A percentile compares a stretch with the other conserved stretches of the same genome.
Conservation (phyloP, 2,329 filamentous ascomycete genomes). For the Ophiosphaerella narmari region DNA sequence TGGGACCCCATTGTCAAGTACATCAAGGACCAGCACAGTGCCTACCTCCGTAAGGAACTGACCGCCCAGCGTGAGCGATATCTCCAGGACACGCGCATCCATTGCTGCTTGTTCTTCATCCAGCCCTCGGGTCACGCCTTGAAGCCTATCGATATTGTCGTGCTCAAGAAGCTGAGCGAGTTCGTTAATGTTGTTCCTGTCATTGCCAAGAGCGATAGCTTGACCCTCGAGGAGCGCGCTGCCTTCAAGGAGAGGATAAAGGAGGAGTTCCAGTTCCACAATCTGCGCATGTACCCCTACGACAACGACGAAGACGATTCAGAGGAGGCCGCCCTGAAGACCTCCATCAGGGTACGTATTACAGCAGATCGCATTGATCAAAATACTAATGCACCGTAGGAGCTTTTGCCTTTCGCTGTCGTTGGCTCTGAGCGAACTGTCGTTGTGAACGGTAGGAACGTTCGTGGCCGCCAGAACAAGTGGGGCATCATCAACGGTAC, state of each 20-base stretch:
- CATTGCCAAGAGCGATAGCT: constrained; percentile 95
- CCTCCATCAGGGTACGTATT: constrained; percentile 84
- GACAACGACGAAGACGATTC: constrained; percentile 99
- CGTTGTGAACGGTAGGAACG: constrained; percentile 95
- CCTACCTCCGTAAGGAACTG: constrained; percentile 98
- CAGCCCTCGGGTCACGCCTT: constrained; percentile 97
- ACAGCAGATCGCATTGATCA: neutral
- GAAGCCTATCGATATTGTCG: constrained; percentile 99
- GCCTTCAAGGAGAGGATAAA: constrained; percentile 98
- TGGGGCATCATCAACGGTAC: constrained; percentile 92
- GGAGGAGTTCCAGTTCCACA: constrained; percentile 99
- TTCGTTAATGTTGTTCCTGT: constrained; percentile 99
- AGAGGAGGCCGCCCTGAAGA: constrained; percentile 91
- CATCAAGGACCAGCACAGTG: constrained; percentile 99
- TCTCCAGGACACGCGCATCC: constrained; percentile 98
- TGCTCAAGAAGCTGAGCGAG: constrained; percentile 98
- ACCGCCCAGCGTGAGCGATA: constrained; percentile 98
- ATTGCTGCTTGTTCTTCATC: constrained; percentile 99
- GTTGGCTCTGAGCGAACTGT: constrained; percentile 98
- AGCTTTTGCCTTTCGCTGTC: constrained; percentile 94
- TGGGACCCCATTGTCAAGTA: constrained; percentile 99
- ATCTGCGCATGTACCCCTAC: constrained; percentile 99
- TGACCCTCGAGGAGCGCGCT: constrained; percentile 92
- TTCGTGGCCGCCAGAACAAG: constrained; percentile 96
- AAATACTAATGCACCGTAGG: constrained; percentile 59